Percentiles rank a stretch among this genome's conserved stretches.
These are phyloP conservation scores for Penicillium canariense DNA, from an alignment of 495 filamentous ascomycete species.

Conservation along the genomic window DNA sequence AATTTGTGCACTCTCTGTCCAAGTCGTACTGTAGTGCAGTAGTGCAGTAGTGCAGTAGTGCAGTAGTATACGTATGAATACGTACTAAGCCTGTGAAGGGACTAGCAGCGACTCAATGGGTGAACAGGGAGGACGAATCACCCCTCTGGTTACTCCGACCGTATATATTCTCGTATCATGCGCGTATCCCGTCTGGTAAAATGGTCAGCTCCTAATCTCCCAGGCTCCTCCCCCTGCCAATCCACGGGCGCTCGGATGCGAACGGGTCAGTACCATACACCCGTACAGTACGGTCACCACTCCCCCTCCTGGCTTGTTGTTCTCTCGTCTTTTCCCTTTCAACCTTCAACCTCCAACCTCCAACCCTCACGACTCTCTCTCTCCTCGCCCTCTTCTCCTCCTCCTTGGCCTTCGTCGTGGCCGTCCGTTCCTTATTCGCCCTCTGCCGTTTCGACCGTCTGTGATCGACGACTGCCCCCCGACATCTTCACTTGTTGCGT, in stretches of 20 bases:
- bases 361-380: conserved; percentile 19
- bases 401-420: conserved; percentile 43
- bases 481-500: conserved; percentile 10
- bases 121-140: not conserved
- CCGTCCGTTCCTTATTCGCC: conserved; percentile 46
- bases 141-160: not conserved
- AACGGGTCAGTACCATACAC: not conserved
- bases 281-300: conserved; percentile 11
- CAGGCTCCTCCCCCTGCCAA: not conserved
- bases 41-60: conserved; percentile 1
- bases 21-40: not conserved
- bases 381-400: conserved; percentile 7
- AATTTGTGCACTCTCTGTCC: not conserved
- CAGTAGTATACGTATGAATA: not conserved
- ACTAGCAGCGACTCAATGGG: not conserved
- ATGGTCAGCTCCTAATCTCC: not conserved
- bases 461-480: conserved; percentile 9
- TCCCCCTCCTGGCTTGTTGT: conserved; percentile 23
- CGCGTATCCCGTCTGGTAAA: not conserved
- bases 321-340: conserved; percentile 29
- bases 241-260: not conserved
- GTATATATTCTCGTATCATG: not conserved
- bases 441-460: conserved; percentile 6
- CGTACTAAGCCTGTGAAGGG: not conserved
- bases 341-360: conserved; percentile 36